Conservation (phyloP, 352 stramenopile genomes). For the Globisporangium paroecandrum region DNA sequence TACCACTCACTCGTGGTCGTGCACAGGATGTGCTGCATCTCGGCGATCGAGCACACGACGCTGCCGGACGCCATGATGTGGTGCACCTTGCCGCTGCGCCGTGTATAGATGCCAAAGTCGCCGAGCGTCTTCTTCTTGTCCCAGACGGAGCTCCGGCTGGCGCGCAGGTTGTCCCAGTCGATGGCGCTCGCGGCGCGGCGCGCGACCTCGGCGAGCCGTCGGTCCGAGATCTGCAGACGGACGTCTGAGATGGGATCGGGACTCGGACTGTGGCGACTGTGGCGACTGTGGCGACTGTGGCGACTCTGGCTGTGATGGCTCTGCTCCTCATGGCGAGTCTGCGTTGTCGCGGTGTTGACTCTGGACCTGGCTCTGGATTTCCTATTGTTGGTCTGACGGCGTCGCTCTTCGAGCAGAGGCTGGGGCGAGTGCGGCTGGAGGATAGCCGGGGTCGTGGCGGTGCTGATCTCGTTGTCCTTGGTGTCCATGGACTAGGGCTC, state of each 20-base stretch:
- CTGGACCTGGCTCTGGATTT: not conserved
- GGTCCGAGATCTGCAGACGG: constrained; percentile 14
- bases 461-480: not conserved
- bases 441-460: not conserved
- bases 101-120: constrained; percentile 24
- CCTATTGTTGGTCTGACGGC: not conserved
- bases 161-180: constrained; percentile 19
- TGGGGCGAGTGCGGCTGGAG: constrained; percentile 12
- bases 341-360: not conserved
- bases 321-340: not conserved
- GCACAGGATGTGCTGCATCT: constrained; percentile 30
- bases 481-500: not conserved
- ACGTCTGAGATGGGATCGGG: not conserved
- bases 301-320: not conserved
- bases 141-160: constrained; percentile 17
- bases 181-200: not conserved
- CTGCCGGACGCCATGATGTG: constrained; percentile 19
- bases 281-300: not conserved
- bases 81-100: constrained; percentile 12
- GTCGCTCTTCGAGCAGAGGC: constrained; percentile 11
- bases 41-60: constrained; percentile 31
- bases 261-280: not conserved
- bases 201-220: not conserved
- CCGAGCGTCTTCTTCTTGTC: constrained; percentile 17
- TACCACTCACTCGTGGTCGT: constrained; percentile 15